These are phyloP conservation scores for Syncephalastrum sp. DNA, from an alignment of 371 early-diverging fungal genomes.

Conservation along the genomic window DNA sequence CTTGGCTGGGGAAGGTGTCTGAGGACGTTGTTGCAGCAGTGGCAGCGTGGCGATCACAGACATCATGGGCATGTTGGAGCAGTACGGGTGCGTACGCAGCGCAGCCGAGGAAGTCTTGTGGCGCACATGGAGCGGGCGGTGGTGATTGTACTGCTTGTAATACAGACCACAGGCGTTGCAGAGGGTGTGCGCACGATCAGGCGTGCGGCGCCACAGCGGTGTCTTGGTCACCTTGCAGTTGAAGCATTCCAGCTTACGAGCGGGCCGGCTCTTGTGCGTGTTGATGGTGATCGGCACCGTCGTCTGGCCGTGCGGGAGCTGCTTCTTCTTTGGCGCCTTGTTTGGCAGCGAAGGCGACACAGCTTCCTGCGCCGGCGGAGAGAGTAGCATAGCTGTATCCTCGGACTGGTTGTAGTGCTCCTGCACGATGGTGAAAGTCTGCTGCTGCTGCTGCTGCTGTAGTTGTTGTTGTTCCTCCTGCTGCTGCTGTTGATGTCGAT, in stretches of 20 bases:
- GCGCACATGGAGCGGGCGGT: conserved; percentile 65
- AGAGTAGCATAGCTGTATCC: background rate
- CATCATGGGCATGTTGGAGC: conserved; percentile 12
- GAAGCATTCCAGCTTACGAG: conserved; percentile 70
- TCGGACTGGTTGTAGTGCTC: too few relatives aligned
- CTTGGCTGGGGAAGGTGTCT: conserved; percentile 7
- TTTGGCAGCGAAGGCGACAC: background rate
- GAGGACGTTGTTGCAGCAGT: conserved; percentile 4
- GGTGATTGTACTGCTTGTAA: conserved; percentile 71
- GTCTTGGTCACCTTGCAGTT: conserved; percentile 80
- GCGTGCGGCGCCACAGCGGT: conserved; percentile 81
- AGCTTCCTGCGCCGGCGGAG: background rate
- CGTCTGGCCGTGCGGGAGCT: conserved; percentile 19
- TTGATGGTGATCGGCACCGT: conserved; percentile 20
- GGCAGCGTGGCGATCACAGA: conserved; percentile 13
- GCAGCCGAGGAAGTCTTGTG: conserved; percentile 39
- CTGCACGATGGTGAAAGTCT: background rate
- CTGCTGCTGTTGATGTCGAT: conserved; percentile 4
- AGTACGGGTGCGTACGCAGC: conserved; percentile 16
- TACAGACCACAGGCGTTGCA: conserved; percentile 89
- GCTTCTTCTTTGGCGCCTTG: conserved; percentile 3
- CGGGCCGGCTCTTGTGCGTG: conserved; percentile 25
- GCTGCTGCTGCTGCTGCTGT: conserved; percentile 8
- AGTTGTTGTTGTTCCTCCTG: background rate
- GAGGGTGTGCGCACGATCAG: conserved; percentile 72